Percentiles rank a stretch among this genome's conserved stretches.
Evolutionary conservation across 2,329 filamentous ascomycete genomes (phyloP).

Genomic region (Volutella citrinella): DNA sequence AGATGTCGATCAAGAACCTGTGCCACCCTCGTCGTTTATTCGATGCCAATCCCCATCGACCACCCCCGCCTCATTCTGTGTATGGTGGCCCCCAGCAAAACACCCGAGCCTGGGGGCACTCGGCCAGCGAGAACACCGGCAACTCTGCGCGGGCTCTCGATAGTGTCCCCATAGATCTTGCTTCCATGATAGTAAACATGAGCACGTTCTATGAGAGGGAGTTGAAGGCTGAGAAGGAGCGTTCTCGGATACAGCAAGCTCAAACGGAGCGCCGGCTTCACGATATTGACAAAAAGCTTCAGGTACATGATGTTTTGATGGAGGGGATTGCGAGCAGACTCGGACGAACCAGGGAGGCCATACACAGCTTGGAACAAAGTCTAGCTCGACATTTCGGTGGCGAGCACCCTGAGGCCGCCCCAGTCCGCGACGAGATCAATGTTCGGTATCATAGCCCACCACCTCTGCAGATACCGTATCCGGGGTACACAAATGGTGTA

Average conservation of each 20-base stretch:
- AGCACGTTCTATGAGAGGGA: conserved; percentile 19
- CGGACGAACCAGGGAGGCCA: conserved; percentile 13
- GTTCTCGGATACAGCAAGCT: neutral
- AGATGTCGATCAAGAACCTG: too few relatives aligned
- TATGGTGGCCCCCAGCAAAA: too few relatives aligned
- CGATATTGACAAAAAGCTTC: conserved; percentile 12
- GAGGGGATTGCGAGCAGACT: conserved; percentile 19
- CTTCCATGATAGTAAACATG: conserved; percentile 16
- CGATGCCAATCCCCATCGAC: too few relatives aligned
- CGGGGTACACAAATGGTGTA: too few relatives aligned
- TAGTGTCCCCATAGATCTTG: conserved; percentile 9
- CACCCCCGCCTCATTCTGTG: too few relatives aligned
- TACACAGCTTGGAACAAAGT: neutral
- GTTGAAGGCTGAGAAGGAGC: conserved; percentile 12
- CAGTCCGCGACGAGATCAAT: neutral
- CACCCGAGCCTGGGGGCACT: too few relatives aligned
- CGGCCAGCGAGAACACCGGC: too few relatives aligned
- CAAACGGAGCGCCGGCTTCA: too few relatives aligned
- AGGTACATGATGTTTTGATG: conserved; percentile 18
- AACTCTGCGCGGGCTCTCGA: too few relatives aligned
- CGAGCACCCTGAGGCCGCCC: conserved; percentile 4
- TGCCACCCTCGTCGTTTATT: too few relatives aligned
- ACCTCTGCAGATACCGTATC: too few relatives aligned
- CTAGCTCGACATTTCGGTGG: conserved; percentile 12
- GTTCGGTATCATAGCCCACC: too few relatives aligned